Percentiles rank a stretch among this genome's conserved stretches.
Conservation (phyloP, 2,329 filamentous ascomycete genomes). For the Apiospora rasikravindrae region DNA sequence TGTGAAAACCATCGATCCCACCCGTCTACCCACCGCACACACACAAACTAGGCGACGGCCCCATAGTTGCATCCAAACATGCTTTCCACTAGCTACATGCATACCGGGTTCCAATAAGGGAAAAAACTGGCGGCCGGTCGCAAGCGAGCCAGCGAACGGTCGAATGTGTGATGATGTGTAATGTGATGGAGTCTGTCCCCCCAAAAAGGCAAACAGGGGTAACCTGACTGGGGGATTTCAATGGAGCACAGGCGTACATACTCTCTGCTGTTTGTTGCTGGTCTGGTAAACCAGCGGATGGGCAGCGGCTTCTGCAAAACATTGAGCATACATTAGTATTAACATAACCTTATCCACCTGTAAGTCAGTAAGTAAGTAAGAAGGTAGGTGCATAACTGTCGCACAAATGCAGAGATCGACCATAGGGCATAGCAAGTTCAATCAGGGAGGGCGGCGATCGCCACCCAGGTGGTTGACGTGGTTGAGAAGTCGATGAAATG, state of each 20-base stretch:
- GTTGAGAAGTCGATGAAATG: constrained; percentile 1
- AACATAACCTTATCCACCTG: not conserved
- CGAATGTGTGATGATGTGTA: constrained; percentile 4
- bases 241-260: not conserved
- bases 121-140: constrained; percentile 33
- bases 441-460: not conserved
- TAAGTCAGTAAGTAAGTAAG: not conserved
- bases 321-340: constrained; percentile 4
- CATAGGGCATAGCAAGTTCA: not conserved
- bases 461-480: constrained; percentile 2
- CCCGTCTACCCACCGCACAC: not conserved
- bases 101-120: not conserved
- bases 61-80: constrained; percentile 3
- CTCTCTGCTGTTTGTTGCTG: not conserved
- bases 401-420: not conserved
- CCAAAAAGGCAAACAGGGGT: not conserved
- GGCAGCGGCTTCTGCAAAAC: not conserved
- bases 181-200: constrained; percentile 1
- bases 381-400: not conserved
- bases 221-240: not conserved
- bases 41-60: constrained; percentile 9
- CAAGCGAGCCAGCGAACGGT: not conserved
- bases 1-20: constrained; percentile 7
- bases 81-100: not conserved
- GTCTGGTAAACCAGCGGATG: not conserved